Base-by-base conservation (phyloP, 1,284 basidiomycete species). In the Trichosporon ovoides region DNA sequence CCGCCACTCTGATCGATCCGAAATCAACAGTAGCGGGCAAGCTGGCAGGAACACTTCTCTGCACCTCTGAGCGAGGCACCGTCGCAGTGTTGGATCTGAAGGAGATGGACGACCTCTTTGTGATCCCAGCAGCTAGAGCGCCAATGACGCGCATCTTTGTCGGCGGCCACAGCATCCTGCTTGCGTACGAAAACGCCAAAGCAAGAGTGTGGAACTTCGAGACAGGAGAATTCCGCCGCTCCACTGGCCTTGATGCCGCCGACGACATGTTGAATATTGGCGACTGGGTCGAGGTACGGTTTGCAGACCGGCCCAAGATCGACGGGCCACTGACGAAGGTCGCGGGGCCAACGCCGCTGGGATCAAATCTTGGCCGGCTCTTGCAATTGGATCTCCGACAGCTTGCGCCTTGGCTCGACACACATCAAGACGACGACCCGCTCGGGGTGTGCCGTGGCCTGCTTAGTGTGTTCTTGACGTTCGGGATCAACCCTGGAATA, bases 181-280 rank as follows among this genome's bases (percentile, higher is more conserved):
- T 95, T 7, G 78, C 87, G 1, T 98, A 96, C 71, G 80, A 81
- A 2, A 86, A 90, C 63, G 84, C 83, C 3, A 84, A 87, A 56
- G 88, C 89, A 2, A 81, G 95, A 31, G 77, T 94, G 1, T 98
- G 95, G 92, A 89, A 96, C 70, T 78, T 88, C n/a, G 83, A 85
- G 59, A 87, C 86, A 0, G 83, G 84, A 54, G 92, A 96, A 70
- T 87, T 98, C 67, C 84, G 91, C 79, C 80, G 93, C 37, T 89
- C 91, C 0, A 89, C 91, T 79, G 83, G 81, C 4, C 69, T 81
- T 2, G 87, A 87, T 40, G 91, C 89, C 67, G 89, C 87, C 0
- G 82, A 85, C 53, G 89, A 91, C 53, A 80, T 92, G 59, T 68
- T 95, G 3, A 74, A 73, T 1, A 82, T 87, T 60, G 85, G 85